Evolutionary conservation across 2,329 filamentous ascomycete genomes (phyloP).

Genomic region (Scedosporium boydii): DNA sequence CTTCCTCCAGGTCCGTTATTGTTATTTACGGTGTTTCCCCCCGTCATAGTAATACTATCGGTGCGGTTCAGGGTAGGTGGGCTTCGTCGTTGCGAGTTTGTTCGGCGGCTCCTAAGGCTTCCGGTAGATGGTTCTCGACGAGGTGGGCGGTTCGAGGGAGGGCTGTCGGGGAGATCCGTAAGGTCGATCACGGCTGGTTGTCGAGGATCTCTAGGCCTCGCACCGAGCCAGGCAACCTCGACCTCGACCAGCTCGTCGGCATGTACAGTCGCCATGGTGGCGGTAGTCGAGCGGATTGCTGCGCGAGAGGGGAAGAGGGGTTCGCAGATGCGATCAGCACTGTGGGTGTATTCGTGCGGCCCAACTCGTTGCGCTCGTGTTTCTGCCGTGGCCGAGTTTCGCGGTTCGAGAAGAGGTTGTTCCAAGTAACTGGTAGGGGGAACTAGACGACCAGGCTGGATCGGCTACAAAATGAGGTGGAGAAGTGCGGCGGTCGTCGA

Average conservation of each 20-base stretch:
- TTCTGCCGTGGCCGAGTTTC: background rate
- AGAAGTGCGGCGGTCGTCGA: background rate
- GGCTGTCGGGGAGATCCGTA: constrained; percentile 40
- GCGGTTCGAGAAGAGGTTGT: no score
- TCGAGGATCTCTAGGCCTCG: constrained; percentile 1
- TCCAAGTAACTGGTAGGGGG: no score
- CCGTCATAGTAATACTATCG: constrained; percentile 27
- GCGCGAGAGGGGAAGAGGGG: background rate
- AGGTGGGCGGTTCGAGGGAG: constrained; percentile 10
- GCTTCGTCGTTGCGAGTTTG: constrained; percentile 28
- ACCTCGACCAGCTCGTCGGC: constrained; percentile 25
- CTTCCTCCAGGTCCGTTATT: background rate
- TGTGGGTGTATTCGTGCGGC: background rate
- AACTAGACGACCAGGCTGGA: no score
- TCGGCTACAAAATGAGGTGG: background rate
- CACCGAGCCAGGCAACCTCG: constrained; percentile 11
- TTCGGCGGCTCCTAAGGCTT: constrained; percentile 28
- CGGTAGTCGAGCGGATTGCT: background rate
- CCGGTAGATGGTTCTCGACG: constrained; percentile 9
- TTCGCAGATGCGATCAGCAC: background rate
- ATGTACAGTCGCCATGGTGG: background rate
- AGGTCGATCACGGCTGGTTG: constrained; percentile 33
- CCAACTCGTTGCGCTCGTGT: background rate
- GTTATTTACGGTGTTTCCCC: no score
- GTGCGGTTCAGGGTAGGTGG: constrained; percentile 33